Evolutionary conservation across 768 basidiomycete species (phyloP), one percentile per base, ranked within the genome.

Genomic region (Lactarius pseudohatsudake): DNA sequence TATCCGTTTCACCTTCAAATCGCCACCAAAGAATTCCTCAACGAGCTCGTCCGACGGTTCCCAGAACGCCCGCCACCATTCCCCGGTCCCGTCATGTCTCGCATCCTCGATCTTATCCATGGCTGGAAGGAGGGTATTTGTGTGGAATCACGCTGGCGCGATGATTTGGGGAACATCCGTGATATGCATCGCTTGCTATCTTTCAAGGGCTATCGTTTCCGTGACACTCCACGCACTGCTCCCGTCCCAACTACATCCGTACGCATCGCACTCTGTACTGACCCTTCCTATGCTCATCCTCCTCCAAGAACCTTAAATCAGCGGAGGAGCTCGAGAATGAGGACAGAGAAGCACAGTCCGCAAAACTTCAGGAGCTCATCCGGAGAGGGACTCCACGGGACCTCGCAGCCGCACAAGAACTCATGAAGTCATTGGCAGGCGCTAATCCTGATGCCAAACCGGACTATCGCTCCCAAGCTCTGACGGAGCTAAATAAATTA

Each of bases 301-400:
- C 62, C 5, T 20, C 36, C 16, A 72, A 95, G 92, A 92, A 89
- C 70, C 81, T 99, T 34, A 98, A 98, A 80, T 89, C 92, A 0
- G 96, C 97, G 0, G 94, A 96, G 64, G 96, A 99, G 76, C 85
- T 99, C 2, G 97, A 99, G 74, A 89, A 87, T 66, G 97, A 98
- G 75, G 97, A 99, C 75, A 84, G 97, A 15, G 89, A 88, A 66
- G 97, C 96, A 0, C 96, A 99, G 75, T 89, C 90, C 0, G 97
- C 97, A 0, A 98, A 99, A 80, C 82, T 99, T n/a, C 97, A 99
- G 77, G 97, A 99, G 75, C 86, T 98, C 45, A 98, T 99, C 65
- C 86, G 97, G 56, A 81, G 97, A 63, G 97, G 96, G 16, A 96
- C 96, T 22, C 97, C 97, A 0, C 86, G 94, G 70, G 97, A 99